A percentile compares a stretch with the other conserved stretches of the same genome.
phyloP scores from a whole-genome alignment of 2,329 filamentous ascomycete genomes.

The Stagonosporopsis chrysanthemi region DNA sequence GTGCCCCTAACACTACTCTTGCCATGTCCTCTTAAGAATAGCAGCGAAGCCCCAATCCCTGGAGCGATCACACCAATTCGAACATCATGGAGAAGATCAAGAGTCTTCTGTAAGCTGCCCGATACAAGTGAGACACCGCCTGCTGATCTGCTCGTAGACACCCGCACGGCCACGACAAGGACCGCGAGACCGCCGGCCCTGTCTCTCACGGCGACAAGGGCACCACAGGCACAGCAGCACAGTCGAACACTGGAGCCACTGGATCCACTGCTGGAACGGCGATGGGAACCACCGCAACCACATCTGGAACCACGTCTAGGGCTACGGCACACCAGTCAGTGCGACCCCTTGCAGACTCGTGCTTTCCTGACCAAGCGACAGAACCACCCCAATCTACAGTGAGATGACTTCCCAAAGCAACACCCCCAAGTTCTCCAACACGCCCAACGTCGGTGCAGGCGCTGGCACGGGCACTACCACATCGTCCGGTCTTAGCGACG shows the following conservation, averaged over 20 bases:
- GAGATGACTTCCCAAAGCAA: conserved; percentile 30
- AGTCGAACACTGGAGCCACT: not conserved
- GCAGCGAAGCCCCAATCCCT: conserved; percentile 16
- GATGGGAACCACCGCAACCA: not conserved
- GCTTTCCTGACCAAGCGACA: not conserved
- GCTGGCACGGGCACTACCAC: not conserved
- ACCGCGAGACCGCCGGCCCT: conserved; percentile 41
- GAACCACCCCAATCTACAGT: conserved; percentile 39
- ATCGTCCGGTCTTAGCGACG: not conserved
- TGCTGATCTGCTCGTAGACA: conserved; percentile 34
- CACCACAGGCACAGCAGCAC: conserved; percentile 19
- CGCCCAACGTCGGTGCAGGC: conserved; percentile 14
- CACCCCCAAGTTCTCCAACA: conserved; percentile 13
- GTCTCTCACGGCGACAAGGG: conserved; percentile 26
- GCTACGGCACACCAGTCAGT: conserved; percentile 3
- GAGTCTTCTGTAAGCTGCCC: conserved; percentile 50
- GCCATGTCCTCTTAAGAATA: conserved; percentile 7
- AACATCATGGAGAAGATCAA: conserved; percentile 54
- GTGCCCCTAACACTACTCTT: conserved; percentile 1
- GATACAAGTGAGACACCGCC: not conserved
- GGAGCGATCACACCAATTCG: conserved; percentile 18
- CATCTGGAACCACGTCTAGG: conserved; percentile 1
- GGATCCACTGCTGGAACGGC: conserved; percentile 1
- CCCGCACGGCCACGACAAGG: conserved; percentile 47
- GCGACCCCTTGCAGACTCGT: no score